phyloP scores from a whole-genome alignment of 352 stramenopile genomes.

The Phytophthora pluvialis region DNA sequence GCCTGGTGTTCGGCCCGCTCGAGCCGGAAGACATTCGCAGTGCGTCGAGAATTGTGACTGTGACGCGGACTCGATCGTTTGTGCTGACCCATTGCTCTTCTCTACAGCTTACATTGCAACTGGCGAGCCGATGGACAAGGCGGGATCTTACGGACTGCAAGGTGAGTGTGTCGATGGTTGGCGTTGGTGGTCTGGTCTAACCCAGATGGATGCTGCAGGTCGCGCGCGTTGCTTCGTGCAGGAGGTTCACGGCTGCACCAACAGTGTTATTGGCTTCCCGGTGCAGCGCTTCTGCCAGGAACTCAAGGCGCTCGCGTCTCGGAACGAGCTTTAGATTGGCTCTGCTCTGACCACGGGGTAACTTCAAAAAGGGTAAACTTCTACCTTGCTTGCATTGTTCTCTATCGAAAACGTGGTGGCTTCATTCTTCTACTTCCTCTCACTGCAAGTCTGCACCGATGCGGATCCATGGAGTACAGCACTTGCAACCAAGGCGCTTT shows the following conservation, averaged over 20 bases:
- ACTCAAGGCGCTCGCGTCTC: conserved; percentile 47
- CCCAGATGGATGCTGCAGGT: conserved; percentile 24
- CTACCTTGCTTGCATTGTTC: conserved; percentile 27
- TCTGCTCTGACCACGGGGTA: not conserved
- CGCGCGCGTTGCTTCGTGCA: conserved; percentile 81
- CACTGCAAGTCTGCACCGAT: conserved; percentile 5
- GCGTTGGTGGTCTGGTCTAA: not conserved
- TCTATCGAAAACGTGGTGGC: conserved; percentile 26
- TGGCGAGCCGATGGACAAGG: conserved; percentile 93
- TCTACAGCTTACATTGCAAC: conserved; percentile 85
- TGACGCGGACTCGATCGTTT: not conserved
- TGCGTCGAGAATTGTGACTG: conserved; percentile 17
- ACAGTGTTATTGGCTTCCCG: conserved; percentile 93
- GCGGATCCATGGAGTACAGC: conserved; percentile 15
- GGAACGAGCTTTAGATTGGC: conserved; percentile 46
- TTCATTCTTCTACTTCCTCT: conserved; percentile 21
- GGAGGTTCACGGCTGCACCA: conserved; percentile 87
- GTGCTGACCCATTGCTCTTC: conserved; percentile 2
- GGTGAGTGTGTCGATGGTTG: conserved; percentile 28
- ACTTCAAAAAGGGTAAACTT: conserved; percentile 5
- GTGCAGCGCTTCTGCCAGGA: conserved; percentile 83
- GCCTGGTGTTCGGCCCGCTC: conserved; percentile 62
- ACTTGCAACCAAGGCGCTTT: conserved; percentile 19
- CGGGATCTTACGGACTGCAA: conserved; percentile 91
- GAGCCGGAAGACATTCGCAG: conserved; percentile 65